Evolutionary conservation across 768 basidiomycete genomes (phyloP).

Genomic region (Agaricus subrufescens): DNA sequence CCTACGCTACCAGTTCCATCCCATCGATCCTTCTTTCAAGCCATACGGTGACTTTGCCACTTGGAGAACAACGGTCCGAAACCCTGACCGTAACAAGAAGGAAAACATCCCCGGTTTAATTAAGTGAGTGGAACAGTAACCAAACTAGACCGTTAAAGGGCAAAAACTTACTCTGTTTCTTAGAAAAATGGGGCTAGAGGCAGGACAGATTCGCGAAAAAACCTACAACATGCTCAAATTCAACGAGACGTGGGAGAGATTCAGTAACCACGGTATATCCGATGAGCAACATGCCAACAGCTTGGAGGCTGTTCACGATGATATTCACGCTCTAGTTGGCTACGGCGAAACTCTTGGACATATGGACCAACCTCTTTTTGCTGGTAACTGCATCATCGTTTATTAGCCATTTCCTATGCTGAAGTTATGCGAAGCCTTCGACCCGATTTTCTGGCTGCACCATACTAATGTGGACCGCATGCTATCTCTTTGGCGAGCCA

Average conservation of each 20-base stretch:
- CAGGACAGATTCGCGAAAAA: constrained; percentile 21
- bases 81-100: constrained; percentile 19
- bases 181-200: constrained; percentile 20
- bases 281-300: constrained; percentile 38
- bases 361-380: constrained; percentile 35
- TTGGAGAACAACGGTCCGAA: constrained; percentile 27
- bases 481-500: constrained; percentile 44
- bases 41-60: constrained; percentile 14
- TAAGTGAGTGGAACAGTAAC: constrained; percentile 13
- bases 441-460: constrained; percentile 52
- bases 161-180: not conserved
- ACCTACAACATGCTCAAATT: constrained; percentile 34
- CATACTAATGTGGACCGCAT: constrained; percentile 52
- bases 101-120: constrained; percentile 22
- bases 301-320: constrained; percentile 46
- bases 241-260: constrained; percentile 35
- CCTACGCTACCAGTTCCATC: constrained; percentile 29
- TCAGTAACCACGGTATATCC: constrained; percentile 40
- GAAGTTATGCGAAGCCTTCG: constrained; percentile 30
- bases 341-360: constrained; percentile 29
- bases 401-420: not conserved
- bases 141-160: constrained; percentile 11
- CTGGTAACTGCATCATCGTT: constrained; percentile 23
- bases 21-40: constrained; percentile 22
- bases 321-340: constrained; percentile 38